A percentile compares a stretch with the other conserved stretches of the same genome.
phyloP scores from a whole-genome alignment of 345 rosid species.

The Arabidopsis suecica region DNA sequence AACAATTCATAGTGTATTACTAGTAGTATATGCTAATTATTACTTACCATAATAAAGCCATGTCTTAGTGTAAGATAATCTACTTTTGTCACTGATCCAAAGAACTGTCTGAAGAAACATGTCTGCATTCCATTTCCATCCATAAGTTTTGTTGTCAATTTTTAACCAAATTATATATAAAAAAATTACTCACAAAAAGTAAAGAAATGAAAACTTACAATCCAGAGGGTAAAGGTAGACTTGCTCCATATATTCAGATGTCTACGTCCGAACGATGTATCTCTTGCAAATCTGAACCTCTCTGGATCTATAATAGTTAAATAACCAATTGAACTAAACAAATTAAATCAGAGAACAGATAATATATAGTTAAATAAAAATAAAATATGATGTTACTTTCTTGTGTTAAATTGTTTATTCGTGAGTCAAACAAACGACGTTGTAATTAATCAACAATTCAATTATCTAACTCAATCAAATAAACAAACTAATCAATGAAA shows the following conservation, averaged over 20 bases:
- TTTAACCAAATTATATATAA: not conserved
- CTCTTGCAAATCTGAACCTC: slow-evolving; percentile 93
- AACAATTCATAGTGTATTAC: not conserved
- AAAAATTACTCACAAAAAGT: no score
- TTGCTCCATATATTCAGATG: slow-evolving; percentile 79
- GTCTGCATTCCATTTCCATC: slow-evolving; percentile 51
- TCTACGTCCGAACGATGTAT: slow-evolving; percentile 89
- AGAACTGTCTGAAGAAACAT: slow-evolving; percentile 94
- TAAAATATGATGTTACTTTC: not conserved
- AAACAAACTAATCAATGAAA: slow-evolving; percentile 10
- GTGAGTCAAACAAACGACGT: slow-evolving; percentile 31
- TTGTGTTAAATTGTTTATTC: slow-evolving; percentile 25
- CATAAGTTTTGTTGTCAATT: not conserved
- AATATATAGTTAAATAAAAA: not conserved
- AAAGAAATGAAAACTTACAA: slow-evolving; percentile 56
- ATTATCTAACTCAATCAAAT: slow-evolving; percentile 7
- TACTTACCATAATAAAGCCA: slow-evolving; percentile 81
- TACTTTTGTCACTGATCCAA: slow-evolving; percentile 80
- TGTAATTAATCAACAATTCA: not conserved
- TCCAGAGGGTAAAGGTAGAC: slow-evolving; percentile 74
- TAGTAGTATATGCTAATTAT: not conserved
- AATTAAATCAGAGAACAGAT: not conserved
- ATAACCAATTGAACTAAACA: slow-evolving; percentile 18
- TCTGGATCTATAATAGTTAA: slow-evolving; percentile 70
- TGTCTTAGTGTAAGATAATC: slow-evolving; percentile 89